Percentiles rank a stretch among this genome's conserved stretches.
Conservation (phyloP, 306 rosid genomes). For the Cucurbita moschata region DNA sequence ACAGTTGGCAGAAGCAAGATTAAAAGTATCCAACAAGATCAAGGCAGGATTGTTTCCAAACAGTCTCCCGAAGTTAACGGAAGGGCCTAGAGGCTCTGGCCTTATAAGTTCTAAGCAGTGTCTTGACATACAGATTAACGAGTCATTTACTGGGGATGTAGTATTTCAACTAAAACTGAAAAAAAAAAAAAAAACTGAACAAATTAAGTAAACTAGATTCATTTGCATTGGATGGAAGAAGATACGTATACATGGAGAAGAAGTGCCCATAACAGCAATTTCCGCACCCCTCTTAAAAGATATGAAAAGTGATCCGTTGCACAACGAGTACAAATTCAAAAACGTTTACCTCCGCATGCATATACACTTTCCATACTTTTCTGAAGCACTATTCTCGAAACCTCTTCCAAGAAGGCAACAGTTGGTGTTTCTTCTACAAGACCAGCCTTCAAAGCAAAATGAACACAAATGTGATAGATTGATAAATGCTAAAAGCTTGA, state of each 20-base stretch:
- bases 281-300: not conserved
- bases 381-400: slow-evolving; percentile 40
- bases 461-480: not conserved
- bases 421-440: slow-evolving; percentile 49
- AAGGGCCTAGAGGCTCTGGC: not conserved
- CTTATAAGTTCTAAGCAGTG: not conserved
- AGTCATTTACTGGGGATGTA: not conserved
- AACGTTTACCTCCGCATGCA: slow-evolving; percentile 67
- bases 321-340: not conserved
- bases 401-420: slow-evolving; percentile 44
- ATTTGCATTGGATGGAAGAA: not conserved
- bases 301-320: not conserved
- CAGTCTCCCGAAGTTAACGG: not conserved
- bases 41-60: not conserved
- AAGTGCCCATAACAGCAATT: too few species aligned
- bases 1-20: not conserved
- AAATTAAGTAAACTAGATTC: not conserved
- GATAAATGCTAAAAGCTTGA: not conserved
- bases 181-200: not conserved
- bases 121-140: not conserved
- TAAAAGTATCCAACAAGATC: not conserved
- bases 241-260: too few species aligned
- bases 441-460: slow-evolving; percentile 47
- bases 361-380: slow-evolving; percentile 66
- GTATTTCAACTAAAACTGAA: not conserved